These are phyloP conservation scores for Calonectria pseudoturangicola DNA, from an alignment of 2,329 filamentous ascomycete species.

Conservation along the genomic window DNA sequence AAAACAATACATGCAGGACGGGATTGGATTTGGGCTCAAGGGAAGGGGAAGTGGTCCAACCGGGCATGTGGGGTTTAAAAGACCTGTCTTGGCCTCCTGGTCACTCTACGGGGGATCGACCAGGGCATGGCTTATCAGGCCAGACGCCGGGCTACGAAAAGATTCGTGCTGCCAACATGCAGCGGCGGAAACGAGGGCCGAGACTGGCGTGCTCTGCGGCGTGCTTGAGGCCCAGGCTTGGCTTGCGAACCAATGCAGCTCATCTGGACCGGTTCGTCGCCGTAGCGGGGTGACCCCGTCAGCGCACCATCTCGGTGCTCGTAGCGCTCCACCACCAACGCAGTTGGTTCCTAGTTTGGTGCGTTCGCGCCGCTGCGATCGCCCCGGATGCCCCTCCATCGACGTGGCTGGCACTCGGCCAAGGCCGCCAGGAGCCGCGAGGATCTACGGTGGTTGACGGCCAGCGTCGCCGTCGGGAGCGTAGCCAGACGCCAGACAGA, in stretches of 20 bases:
- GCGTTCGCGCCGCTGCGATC: too few species aligned
- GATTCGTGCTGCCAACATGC: neutral
- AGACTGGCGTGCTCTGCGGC: neutral
- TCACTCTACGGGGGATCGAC: constrained; percentile 14
- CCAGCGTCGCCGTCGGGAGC: neutral
- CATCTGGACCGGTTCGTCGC: neutral
- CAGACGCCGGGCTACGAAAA: neutral
- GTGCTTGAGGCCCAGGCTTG: neutral
- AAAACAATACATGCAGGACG: neutral
- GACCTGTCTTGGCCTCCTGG: neutral
- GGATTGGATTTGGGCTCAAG: neutral
- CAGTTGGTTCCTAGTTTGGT: neutral
- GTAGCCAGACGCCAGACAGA: too few species aligned
- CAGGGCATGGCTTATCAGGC: constrained; percentile 26
- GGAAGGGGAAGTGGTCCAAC: neutral
- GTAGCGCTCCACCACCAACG: constrained; percentile 7
- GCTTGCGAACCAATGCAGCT: neutral
- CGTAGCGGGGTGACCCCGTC: neutral
- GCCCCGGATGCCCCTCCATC: neutral
- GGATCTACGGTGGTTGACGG: neutral
- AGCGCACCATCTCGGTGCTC: neutral
- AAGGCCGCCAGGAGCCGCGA: neutral
- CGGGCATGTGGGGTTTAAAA: constrained; percentile 29
- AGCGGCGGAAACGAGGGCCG: neutral
- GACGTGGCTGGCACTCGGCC: neutral